phyloP scores from a whole-genome alignment of 192 early-diverging fungal genomes.

The Chytriomyces sp. region DNA sequence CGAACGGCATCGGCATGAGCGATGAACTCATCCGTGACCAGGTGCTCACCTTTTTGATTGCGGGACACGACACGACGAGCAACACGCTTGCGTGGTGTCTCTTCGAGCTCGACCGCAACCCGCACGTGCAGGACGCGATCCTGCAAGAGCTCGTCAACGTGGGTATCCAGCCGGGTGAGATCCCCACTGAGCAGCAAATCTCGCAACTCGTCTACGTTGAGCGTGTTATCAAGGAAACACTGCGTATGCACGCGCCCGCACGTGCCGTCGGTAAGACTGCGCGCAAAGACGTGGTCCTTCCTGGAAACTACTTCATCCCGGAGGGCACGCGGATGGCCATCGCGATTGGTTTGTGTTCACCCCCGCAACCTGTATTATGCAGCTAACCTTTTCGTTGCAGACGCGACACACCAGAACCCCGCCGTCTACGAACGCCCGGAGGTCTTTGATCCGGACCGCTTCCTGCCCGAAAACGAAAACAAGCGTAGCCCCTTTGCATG shows the following conservation, averaged over 20 bases:
- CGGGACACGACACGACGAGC: slow-evolving; percentile 59
- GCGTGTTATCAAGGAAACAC: slow-evolving; percentile 59
- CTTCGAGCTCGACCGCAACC: slow-evolving; percentile 49
- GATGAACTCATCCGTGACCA: slow-evolving; percentile 64
- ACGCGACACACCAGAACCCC: slow-evolving; percentile 50
- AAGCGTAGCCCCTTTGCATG: slow-evolving; percentile 51
- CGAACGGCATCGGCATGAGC: slow-evolving; percentile 34
- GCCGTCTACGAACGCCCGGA: slow-evolving; percentile 46
- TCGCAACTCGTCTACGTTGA: slow-evolving; percentile 49
- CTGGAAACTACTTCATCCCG: slow-evolving; percentile 44
- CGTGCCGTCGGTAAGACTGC: slow-evolving; percentile 42
- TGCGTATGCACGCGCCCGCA: slow-evolving; percentile 57
- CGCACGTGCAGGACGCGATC: slow-evolving; percentile 41
- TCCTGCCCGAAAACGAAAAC: slow-evolving; percentile 51
- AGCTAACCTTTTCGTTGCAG: background rate
- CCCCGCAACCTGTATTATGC: too few species aligned
- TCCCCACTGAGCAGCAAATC: slow-evolving; percentile 26
- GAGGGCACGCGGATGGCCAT: slow-evolving; percentile 28
- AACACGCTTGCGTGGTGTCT: slow-evolving; percentile 57
- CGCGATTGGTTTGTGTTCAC: slow-evolving; percentile 13
- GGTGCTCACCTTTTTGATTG: slow-evolving; percentile 66
- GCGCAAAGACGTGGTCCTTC: slow-evolving; percentile 46
- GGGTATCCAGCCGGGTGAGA: slow-evolving; percentile 30
- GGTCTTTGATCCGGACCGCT: slow-evolving; percentile 59
- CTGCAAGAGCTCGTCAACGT: slow-evolving; percentile 55